Evolutionary conservation across 371 early-diverging fungal species (phyloP), one percentile per base, ranked within the genome.

Genomic region (Mortierella sp.): DNA sequence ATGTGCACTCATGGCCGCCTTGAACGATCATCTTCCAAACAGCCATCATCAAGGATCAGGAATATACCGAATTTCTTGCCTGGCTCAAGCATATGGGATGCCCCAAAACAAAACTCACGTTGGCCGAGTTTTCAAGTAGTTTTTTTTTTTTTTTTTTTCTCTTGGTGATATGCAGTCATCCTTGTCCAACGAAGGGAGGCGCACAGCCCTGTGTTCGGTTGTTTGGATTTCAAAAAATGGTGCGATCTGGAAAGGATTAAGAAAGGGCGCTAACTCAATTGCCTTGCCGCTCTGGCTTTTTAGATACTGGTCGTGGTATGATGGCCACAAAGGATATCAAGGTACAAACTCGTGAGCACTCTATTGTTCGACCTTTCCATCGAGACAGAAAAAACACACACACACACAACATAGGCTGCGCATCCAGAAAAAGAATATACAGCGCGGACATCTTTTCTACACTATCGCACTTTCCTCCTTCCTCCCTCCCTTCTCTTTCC

Each of bases 281-380:
- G 52, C 23, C 25, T 29, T 63, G 1, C 23, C 30, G 21, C 21
- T 52, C 47, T 52, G 25, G 29, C 29, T 60, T 44, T 7, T 44
- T 66, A 88, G 88, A 87, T 62, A 88, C 88, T 61, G 88, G 88
- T 60, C 84, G 88, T 83, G 88, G 85, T 81, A 89, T 89, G 89
- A 89, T 89, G 89, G 89, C 89, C 0, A 87, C 85, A 5, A 81
- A 84, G 45, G 83, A 85, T 67, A 87, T 89, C 29, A 85, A 84
- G 70, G 84, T 83, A 79, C 61, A 29, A 21, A 25, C 14, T 26
- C 53, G n/a, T n/a, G n/a, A n/a, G n/a, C n/a, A 5, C 51, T 23
- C 51, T 9, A 16, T 16, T 51, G 6, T 23, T 46, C 12, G 12
- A 9, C 16, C 46, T 46, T 46, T 46, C 16, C 46, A 46, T 12